A percentile compares a stretch with the other conserved stretches of the same genome.
Conservation (phyloP, 139 green algal genomes). For the Marvania coccoides region DNA sequence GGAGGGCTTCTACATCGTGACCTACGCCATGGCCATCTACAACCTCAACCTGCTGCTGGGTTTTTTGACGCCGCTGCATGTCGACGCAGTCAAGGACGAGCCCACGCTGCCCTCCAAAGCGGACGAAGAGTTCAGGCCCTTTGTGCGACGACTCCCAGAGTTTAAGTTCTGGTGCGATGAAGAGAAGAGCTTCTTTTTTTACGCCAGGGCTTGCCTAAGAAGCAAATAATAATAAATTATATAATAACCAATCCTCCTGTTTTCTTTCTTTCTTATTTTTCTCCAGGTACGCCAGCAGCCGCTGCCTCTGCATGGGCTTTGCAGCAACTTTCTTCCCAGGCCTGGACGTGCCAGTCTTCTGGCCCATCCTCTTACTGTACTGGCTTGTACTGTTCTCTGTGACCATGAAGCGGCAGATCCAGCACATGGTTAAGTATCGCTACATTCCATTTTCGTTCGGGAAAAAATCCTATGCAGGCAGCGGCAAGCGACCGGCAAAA, state of each 20-base stretch:
- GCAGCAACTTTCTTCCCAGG: constrained; percentile 87
- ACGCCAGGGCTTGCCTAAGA: not conserved
- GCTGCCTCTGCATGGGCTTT: constrained; percentile 77
- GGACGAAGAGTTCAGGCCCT: constrained; percentile 96
- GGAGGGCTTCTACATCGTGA: constrained; percentile 93
- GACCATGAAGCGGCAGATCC: constrained; percentile 98
- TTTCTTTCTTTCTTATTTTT: not conserved
- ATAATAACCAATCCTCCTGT: not conserved
- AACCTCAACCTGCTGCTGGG: constrained; percentile 98
- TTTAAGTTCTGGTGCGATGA: constrained; percentile 96
- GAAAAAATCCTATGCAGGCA: constrained; percentile 46
- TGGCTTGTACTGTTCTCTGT: constrained; percentile 91
- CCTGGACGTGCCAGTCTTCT: constrained; percentile 99
- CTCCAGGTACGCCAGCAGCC: constrained; percentile 69
- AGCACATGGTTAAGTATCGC: constrained; percentile 96
- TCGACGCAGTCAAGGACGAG: constrained; percentile 80
- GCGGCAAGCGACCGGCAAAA: constrained; percentile 2
- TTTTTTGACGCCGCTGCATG: constrained; percentile 83
- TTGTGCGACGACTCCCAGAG: constrained; percentile 92
- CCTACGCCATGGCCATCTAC: constrained; percentile 96
- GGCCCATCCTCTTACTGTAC: constrained; percentile 97
- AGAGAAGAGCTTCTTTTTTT: not conserved
- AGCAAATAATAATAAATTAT: not conserved
- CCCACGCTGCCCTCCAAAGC: constrained; percentile 83
- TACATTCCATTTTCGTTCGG: constrained; percentile 85